phyloP scores from a whole-genome alignment of 176 grass and related monocot species.

The Musa acuminata region DNA sequence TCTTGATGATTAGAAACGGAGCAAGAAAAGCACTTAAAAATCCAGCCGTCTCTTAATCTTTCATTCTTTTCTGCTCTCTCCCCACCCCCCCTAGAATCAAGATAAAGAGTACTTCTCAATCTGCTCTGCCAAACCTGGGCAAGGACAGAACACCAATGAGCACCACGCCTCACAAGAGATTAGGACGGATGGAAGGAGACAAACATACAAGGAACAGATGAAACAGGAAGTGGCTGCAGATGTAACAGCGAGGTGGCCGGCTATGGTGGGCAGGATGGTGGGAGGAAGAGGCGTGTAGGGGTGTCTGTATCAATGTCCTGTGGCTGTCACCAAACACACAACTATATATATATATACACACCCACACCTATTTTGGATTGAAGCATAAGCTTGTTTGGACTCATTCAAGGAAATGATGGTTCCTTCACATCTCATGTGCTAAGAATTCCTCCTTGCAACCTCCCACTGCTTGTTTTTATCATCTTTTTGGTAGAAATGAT shows the following conservation, averaged over 20 bases:
- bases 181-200: neutral
- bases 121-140: neutral
- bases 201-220: neutral
- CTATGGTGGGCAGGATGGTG: neutral
- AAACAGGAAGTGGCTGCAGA: neutral
- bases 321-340: neutral
- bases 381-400: neutral
- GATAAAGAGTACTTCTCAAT: neutral
- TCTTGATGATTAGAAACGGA: neutral
- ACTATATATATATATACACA: neutral
- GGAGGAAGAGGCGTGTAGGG: neutral
- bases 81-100: neutral
- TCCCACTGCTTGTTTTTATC: no score
- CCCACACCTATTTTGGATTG: neutral
- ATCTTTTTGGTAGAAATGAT: no score
- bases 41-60: neutral
- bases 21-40: neutral
- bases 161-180: neutral
- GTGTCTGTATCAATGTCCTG: neutral
- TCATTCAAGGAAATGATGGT: neutral
- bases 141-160: conserved; percentile 4
- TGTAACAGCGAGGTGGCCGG: no score
- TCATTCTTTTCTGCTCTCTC: neutral
- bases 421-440: neutral
- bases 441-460: no score